These are phyloP conservation scores for Porcisia hertigi DNA, from an alignment of 208 protist genomes.

Conservation along the genomic window DNA sequence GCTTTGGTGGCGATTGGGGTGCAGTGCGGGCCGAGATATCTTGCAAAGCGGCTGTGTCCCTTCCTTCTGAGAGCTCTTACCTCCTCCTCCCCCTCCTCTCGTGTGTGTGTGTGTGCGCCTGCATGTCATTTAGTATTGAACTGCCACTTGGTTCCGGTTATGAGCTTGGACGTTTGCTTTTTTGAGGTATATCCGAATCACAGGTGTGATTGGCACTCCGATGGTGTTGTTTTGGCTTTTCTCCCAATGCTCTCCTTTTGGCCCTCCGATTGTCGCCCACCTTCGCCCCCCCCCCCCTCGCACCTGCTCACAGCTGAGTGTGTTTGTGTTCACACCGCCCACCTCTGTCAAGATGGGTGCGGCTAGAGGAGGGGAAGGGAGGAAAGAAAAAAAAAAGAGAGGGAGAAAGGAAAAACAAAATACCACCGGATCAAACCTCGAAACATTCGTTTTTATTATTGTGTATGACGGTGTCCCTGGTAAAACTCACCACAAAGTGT, in stretches of 20 bases:
- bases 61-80: too few species aligned
- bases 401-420: neutral
- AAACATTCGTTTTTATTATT: constrained; percentile 2
- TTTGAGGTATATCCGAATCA: neutral
- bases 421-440: neutral
- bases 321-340: constrained; percentile 12
- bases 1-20: too few species aligned
- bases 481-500: constrained; percentile 18
- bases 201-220: too few species aligned
- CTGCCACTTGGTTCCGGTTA: constrained; percentile 4
- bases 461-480: constrained; percentile 29
- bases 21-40: too few species aligned
- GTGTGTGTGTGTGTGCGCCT: constrained; percentile 4
- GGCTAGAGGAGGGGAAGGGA: neutral
- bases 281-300: too few species aligned
- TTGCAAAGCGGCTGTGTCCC: neutral
- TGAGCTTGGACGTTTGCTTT: constrained; percentile 5
- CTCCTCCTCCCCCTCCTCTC: neutral
- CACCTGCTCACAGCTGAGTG: neutral
- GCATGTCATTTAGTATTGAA: neutral
- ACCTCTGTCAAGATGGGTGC: neutral
- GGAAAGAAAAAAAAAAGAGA: neutral
- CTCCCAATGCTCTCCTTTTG: neutral
- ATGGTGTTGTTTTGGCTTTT: neutral
- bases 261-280: neutral